Percentiles rank a stretch among this genome's conserved stretches.
Conservation (phyloP, 176 grass and related monocot genomes). For the Puya raimondii region DNA sequence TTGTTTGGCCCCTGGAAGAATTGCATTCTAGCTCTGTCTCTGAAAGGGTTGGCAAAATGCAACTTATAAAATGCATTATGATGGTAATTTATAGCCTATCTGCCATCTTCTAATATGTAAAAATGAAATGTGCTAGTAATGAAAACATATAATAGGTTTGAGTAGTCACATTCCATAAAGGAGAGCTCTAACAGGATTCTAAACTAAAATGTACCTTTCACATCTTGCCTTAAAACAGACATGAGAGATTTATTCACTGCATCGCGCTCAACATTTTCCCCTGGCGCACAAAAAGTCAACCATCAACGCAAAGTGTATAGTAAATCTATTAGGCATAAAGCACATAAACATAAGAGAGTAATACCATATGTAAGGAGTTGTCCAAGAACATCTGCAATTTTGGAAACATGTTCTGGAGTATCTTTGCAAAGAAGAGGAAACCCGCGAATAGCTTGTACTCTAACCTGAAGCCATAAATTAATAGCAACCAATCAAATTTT, state of each 20-base stretch:
- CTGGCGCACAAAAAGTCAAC: constrained; percentile 29
- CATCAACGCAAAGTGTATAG: constrained; percentile 2
- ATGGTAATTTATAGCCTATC: no score
- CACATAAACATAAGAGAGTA: constrained; percentile 10
- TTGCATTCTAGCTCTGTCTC: no score
- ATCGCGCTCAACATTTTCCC: constrained; percentile 99
- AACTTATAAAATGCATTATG: no score
- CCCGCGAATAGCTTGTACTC: constrained; percentile 95
- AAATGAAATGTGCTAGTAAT: no score
- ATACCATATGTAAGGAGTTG: constrained; percentile 83
- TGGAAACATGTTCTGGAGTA: constrained; percentile 62
- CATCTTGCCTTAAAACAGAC: constrained; percentile 89
- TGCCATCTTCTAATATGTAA: no score
- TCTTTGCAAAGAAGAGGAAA: constrained; percentile 97
- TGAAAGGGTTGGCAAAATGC: no score
- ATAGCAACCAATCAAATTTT: not conserved
- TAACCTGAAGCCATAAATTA: constrained; percentile 53
- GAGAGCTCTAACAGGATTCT: no score
- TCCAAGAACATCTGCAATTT: constrained; percentile 96
- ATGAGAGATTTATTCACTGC: constrained; percentile 95
- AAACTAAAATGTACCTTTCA: constrained; percentile 50
- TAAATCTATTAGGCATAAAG: not conserved
- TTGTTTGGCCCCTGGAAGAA: no score
- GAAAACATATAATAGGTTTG: no score
- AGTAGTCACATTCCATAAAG: no score